Percentiles rank a stretch among this genome's conserved stretches.
These are phyloP conservation scores for Tuber aestivum DNA, from an alignment of 495 filamentous ascomycete genomes.

Conservation along the genomic window DNA sequence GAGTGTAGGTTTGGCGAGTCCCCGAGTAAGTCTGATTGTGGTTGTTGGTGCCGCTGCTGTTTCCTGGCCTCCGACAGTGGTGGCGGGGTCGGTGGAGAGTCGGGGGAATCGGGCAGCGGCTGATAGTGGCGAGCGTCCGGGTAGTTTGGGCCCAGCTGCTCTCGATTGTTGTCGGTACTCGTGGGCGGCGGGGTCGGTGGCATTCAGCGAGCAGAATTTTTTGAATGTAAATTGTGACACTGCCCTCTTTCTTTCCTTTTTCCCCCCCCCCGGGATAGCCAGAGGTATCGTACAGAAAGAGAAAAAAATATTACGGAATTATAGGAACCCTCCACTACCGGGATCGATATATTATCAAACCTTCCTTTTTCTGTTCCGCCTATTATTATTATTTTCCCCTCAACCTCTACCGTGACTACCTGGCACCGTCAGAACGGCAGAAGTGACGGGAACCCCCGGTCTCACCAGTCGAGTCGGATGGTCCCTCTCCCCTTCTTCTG, in stretches of 20 bases:
- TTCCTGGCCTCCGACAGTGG: constrained; percentile 14
- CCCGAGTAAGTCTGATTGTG: background rate
- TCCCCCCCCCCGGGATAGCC: background rate
- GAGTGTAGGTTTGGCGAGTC: background rate
- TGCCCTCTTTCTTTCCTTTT: background rate
- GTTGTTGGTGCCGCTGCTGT: background rate
- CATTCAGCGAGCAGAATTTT: constrained; percentile 15
- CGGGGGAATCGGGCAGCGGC: constrained; percentile 28
- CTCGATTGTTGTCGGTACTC: constrained; percentile 27
- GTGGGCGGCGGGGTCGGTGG: constrained; percentile 39
- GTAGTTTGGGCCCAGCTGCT: constrained; percentile 30
- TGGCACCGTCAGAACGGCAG: background rate
- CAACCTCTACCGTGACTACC: background rate
- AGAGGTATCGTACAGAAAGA: constrained; percentile 1
- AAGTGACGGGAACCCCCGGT: background rate
- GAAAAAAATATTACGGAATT: background rate
- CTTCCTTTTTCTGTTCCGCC: background rate
- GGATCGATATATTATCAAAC: background rate
- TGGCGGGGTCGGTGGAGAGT: constrained; percentile 16
- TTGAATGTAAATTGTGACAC: background rate
- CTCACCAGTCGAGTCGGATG: background rate
- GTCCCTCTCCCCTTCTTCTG: background rate
- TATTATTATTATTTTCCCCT: background rate
- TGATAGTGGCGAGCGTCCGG: constrained; percentile 31
- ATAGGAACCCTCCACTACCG: background rate